phyloP scores from a whole-genome alignment of 768 basidiomycete species.

The Crassisporium funariophilum region DNA sequence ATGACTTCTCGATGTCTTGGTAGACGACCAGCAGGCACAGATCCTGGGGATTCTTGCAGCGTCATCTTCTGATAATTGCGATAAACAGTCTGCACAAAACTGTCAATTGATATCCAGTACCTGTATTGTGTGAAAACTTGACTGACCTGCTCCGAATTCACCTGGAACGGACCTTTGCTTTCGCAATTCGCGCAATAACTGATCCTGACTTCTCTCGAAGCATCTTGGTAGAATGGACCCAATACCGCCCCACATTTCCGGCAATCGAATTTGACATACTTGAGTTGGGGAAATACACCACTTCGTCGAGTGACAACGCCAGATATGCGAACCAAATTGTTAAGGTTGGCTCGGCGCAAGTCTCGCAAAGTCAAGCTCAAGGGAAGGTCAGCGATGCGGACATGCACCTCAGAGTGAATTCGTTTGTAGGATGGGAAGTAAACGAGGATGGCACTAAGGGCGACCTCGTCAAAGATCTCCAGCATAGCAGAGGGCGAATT shows the following conservation, averaged over 20 bases:
- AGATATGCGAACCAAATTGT: slow-evolving; percentile 92
- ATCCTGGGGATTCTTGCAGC: slow-evolving; percentile 95
- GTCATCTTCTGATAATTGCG: slow-evolving; percentile 99
- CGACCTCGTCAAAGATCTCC: slow-evolving; percentile 92
- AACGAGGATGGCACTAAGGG: slow-evolving; percentile 89
- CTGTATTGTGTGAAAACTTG: neutral
- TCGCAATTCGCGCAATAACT: slow-evolving; percentile 95
- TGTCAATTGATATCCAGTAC: neutral
- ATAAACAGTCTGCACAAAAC: slow-evolving; percentile 77
- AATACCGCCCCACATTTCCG: slow-evolving; percentile 91
- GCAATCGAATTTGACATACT: slow-evolving; percentile 99
- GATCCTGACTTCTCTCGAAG: slow-evolving; percentile 89
- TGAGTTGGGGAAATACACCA: slow-evolving; percentile 98
- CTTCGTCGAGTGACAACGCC: slow-evolving; percentile 96
- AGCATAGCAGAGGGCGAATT: slow-evolving; percentile 95
- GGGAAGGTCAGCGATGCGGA: slow-evolving; percentile 93
- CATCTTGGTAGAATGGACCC: slow-evolving; percentile 98
- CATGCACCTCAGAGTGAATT: slow-evolving; percentile 97
- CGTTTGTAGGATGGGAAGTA: slow-evolving; percentile 96
- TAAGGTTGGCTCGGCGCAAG: slow-evolving; percentile 87
- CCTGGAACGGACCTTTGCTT: slow-evolving; percentile 90
- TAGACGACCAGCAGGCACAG: slow-evolving; percentile 95
- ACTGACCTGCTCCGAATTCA: slow-evolving; percentile 93
- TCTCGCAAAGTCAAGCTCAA: slow-evolving; percentile 89
- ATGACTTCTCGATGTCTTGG: slow-evolving; percentile 97